These are phyloP conservation scores for Phytopythium sindhum DNA, from an alignment of 352 stramenopile species.

Conservation along the genomic window DNA sequence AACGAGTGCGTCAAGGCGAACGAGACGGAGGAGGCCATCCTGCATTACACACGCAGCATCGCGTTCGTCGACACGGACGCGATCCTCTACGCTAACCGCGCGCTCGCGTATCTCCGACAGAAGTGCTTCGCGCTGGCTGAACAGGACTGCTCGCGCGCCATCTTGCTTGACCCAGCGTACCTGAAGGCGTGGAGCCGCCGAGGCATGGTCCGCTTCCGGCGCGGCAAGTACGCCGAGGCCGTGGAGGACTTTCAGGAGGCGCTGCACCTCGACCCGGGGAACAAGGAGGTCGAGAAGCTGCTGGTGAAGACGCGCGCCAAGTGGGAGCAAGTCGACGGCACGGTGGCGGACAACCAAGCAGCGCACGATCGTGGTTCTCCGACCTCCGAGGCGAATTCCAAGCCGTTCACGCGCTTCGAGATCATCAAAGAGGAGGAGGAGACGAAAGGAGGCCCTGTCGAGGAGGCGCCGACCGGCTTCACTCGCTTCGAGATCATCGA, in stretches of 20 bases:
- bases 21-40: constrained; percentile 81
- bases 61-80: constrained; percentile 74
- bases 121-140: constrained; percentile 87
- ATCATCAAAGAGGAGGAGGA: constrained; percentile 37
- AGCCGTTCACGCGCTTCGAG: constrained; percentile 47
- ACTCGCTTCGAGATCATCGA: constrained; percentile 76
- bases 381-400: constrained; percentile 9
- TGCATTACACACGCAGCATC: constrained; percentile 90
- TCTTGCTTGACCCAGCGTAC: constrained; percentile 82
- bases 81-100: constrained; percentile 86
- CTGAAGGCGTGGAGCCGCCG: constrained; percentile 84
- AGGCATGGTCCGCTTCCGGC: constrained; percentile 84
- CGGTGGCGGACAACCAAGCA: constrained; percentile 21
- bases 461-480: constrained; percentile 14
- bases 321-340: constrained; percentile 61
- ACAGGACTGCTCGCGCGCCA: constrained; percentile 75
- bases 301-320: constrained; percentile 72
- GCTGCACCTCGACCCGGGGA: constrained; percentile 57
- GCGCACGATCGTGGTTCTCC: constrained; percentile 5
- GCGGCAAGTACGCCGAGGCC: constrained; percentile 84
- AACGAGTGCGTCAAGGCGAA: constrained; percentile 90
- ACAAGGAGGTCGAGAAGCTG: constrained; percentile 75
- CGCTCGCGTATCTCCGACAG: constrained; percentile 71
- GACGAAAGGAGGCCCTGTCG: not conserved
- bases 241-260: constrained; percentile 79